Percentiles rank a stretch among this genome's conserved stretches.
These are phyloP conservation scores for Pichia sp. DNA, from an alignment of 1,139 yeast genomes.

Conservation along the genomic window DNA sequence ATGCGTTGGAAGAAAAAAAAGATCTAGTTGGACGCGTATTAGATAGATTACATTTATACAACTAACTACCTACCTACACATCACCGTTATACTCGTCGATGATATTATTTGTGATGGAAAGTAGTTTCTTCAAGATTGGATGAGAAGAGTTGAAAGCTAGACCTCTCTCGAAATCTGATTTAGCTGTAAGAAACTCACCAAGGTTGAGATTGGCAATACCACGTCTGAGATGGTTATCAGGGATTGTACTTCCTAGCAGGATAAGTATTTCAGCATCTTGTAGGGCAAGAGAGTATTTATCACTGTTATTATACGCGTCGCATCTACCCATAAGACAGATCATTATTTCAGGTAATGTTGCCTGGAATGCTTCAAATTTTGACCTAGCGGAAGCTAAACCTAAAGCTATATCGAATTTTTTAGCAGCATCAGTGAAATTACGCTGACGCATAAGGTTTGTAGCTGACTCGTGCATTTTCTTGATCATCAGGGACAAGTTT, in stretches of 20 bases:
- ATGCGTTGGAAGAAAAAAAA: no score
- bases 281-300: slow-evolving; percentile 63
- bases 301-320: slow-evolving; percentile 66
- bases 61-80: slow-evolving; percentile 3
- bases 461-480: slow-evolving; percentile 70
- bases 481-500: slow-evolving; percentile 57
- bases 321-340: slow-evolving; percentile 72
- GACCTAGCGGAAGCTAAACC: slow-evolving; percentile 75
- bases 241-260: slow-evolving; percentile 54
- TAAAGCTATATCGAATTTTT: slow-evolving; percentile 67
- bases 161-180: slow-evolving; percentile 73
- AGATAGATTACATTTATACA: neutral
- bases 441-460: slow-evolving; percentile 53
- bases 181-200: slow-evolving; percentile 66
- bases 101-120: slow-evolving; percentile 39
- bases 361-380: slow-evolving; percentile 78
- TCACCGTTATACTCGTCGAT: slow-evolving; percentile 49
- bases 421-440: slow-evolving; percentile 64
- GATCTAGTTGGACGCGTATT: no score
- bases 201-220: slow-evolving; percentile 68
- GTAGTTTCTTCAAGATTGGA: slow-evolving; percentile 37
- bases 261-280: slow-evolving; percentile 75
- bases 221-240: slow-evolving; percentile 77
- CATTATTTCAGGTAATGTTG: slow-evolving; percentile 70
- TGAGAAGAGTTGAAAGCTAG: slow-evolving; percentile 56